Base-by-base conservation (phyloP, 805 yeast species). In the Geotrichum ghanense region DNA sequence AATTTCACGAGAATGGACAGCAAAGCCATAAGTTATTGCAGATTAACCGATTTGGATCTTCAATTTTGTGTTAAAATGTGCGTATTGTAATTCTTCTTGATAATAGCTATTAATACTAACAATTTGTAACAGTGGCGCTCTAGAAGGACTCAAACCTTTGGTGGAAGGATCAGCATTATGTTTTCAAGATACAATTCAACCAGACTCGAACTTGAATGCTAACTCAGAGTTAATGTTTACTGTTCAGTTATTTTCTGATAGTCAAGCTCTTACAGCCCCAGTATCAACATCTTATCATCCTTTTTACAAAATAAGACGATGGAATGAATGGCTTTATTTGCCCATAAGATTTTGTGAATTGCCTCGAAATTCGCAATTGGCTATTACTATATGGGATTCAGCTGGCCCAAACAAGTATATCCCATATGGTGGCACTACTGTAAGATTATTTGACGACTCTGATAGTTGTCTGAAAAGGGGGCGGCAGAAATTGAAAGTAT, bases 311-410 rank as follows among this genome's bases (percentile, higher is more conserved):
- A 42, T 51, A 25, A 74, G 73, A 57, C 73, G 60, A 43, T 86
- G 92, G 89, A 74, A 81, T 53, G 77, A 78, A 50, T 81, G 87
- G 83, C 62, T 86, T 19, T 72, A 74, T 42, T 61, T 92, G 42
- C 90, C 97, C 0, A 73, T 89, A 2, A 70, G 72, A 46, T 77
- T 83, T 52, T 74, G 75, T 45, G 92, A 87, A 56, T 61, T 90
- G n/a, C 81, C 85, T 2, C 59, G 78, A 31, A 73, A 75, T 37
- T 64, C 92, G 3, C 73, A 70, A 51, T 60, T 89, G 16, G 73
- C 73, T 45, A 68, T 92, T 21, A 70, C 74, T 1, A 53, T 88
- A 1, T 83, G 81, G 76, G 95, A 84, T 51, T 80, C 76, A 49
- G 74, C 75, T 24, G 76, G 79, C 6, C 75, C 79, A 0, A 42